Conservation (phyloP, 176 grass and related monocot genomes). For the Aegilops bicornis region DNA sequence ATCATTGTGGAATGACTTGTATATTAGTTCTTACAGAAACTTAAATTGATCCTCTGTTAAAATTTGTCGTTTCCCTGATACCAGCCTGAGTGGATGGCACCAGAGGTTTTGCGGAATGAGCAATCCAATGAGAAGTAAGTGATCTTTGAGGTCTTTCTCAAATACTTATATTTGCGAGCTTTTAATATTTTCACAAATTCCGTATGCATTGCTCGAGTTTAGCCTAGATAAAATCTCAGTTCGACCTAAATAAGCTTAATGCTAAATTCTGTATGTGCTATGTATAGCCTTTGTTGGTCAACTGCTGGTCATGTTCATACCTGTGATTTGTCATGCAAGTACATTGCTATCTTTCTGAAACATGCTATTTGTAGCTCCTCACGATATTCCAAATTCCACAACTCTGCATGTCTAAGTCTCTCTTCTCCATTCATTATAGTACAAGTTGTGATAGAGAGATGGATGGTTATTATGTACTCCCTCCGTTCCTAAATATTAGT, state of each 20-base stretch:
- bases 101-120: conserved; percentile 90
- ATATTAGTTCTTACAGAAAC: background rate
- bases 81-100: conserved; percentile 97
- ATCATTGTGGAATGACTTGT: conserved; percentile 21
- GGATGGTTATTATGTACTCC: background rate
- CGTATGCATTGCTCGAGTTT: background rate
- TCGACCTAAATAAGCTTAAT: conserved; percentile 8
- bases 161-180: background rate
- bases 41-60: background rate
- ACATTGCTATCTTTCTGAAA: background rate
- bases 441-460: no score
- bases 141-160: conserved; percentile 5
- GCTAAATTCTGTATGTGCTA: background rate
- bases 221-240: conserved; percentile 6
- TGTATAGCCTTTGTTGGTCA: background rate
- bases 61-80: conserved; percentile 32
- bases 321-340: background rate
- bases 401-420: background rate
- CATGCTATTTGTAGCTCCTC: background rate
- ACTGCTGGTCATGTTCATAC: background rate
- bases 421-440: background rate
- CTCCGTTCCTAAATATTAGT: no score
- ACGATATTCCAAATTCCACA: background rate
- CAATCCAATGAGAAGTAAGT: conserved; percentile 92
- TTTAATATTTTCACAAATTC: conserved; percentile 7